These are phyloP conservation scores for Coemansia sp. DNA, from an alignment of 192 early-diverging fungal species.

Conservation along the genomic window DNA sequence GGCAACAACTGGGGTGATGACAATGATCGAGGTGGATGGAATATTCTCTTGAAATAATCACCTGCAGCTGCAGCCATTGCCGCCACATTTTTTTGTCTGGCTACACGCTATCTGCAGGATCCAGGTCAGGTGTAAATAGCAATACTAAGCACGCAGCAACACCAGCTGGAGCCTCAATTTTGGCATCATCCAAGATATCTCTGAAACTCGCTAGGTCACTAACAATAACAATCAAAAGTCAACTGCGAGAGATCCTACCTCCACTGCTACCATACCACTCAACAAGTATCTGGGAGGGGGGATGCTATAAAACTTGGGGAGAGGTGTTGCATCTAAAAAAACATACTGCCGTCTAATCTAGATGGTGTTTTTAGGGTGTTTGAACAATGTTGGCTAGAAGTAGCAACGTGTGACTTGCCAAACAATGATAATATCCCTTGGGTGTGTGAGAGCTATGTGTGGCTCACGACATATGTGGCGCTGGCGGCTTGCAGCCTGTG, in stretches of 20 bases:
- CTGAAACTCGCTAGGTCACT: constrained; percentile 19
- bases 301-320: constrained; percentile 47
- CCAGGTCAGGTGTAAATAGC: constrained; percentile 16
- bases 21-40: constrained; percentile 28
- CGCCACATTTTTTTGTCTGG: not conserved
- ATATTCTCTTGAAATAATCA: not conserved
- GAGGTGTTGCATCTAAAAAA: constrained; percentile 24
- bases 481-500: not conserved
- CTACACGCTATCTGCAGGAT: not conserved
- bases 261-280: constrained; percentile 3
- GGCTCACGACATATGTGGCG: not conserved
- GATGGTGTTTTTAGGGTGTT: constrained; percentile 20
- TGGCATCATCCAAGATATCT: not conserved
- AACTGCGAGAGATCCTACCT: not conserved
- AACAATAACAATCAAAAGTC: constrained; percentile 7
- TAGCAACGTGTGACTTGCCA: not conserved
- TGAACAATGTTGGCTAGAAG: too few species aligned
- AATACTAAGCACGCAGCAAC: constrained; percentile 9
- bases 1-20: too few species aligned
- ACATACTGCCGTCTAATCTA: not conserved
- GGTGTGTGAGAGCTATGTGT: not conserved
- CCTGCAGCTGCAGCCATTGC: too few species aligned
- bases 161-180: not conserved
- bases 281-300: constrained; percentile 41
- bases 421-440: not conserved